A percentile compares a stretch with the other conserved stretches of the same genome.
phyloP scores from a whole-genome alignment of 352 stramenopile species.

The Pythium dissimile region DNA sequence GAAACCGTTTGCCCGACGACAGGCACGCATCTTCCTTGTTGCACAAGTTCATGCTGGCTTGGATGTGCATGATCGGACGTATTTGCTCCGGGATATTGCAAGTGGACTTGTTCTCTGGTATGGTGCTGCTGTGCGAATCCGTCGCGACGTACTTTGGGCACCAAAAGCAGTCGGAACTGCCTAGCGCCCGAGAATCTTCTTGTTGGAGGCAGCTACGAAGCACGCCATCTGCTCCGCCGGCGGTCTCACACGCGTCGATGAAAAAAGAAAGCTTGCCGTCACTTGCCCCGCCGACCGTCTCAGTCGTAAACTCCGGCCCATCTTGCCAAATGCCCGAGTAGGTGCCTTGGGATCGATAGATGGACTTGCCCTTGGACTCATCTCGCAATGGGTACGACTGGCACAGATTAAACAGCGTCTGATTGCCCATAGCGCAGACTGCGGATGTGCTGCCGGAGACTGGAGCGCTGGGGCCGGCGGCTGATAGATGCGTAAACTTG shows the following conservation, averaged over 20 bases:
- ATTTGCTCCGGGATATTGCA: conserved; percentile 28
- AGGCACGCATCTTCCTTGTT: conserved; percentile 37
- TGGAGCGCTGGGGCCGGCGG: not conserved
- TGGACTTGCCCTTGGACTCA: conserved; percentile 24
- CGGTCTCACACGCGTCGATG: conserved; percentile 54
- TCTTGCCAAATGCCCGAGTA: conserved; percentile 7
- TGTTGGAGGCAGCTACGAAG: conserved; percentile 43
- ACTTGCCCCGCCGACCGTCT: not conserved
- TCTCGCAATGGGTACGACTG: conserved; percentile 43
- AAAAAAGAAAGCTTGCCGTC: conserved; percentile 36
- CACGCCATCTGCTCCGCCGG: conserved; percentile 36
- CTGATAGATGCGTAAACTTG: conserved; percentile 8
- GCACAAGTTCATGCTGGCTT: conserved; percentile 52
- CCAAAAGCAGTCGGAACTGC: conserved; percentile 34
- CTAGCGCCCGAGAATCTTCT: conserved; percentile 5
- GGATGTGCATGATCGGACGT: conserved; percentile 31
- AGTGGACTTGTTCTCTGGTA: not conserved
- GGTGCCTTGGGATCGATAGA: conserved; percentile 39
- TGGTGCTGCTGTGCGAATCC: not conserved
- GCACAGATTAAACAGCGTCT: conserved; percentile 46
- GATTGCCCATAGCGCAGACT: conserved; percentile 51
- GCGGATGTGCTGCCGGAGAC: conserved; percentile 16
- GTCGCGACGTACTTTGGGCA: conserved; percentile 39
- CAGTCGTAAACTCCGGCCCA: conserved; percentile 2
- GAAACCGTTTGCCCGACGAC: conserved; percentile 11